Conservation (phyloP, 352 stramenopile genomes). For the Phytophthora multivora region DNA sequence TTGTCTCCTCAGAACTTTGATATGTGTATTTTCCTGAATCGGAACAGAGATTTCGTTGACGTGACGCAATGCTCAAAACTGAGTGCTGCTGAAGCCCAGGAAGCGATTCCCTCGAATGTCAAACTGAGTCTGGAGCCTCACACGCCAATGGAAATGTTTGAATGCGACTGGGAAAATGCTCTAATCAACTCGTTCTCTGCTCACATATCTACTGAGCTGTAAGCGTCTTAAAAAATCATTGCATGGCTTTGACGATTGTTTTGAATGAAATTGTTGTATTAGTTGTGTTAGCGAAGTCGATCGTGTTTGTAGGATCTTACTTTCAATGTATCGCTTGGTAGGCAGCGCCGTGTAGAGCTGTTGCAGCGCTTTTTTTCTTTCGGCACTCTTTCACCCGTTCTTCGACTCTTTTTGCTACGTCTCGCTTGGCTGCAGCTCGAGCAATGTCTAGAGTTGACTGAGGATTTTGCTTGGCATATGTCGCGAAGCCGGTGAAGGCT, state of each 20-base stretch:
- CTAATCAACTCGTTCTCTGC: slow-evolving; percentile 7
- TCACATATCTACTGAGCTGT: neutral
- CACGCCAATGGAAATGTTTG: slow-evolving; percentile 10
- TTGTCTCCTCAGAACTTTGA: slow-evolving; percentile 9
- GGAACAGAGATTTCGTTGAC: slow-evolving; percentile 1
- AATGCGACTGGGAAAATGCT: slow-evolving; percentile 10
- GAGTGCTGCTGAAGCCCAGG: neutral
- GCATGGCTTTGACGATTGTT: neutral
- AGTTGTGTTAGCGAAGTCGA: neutral
- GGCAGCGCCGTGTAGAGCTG: neutral
- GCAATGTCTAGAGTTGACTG: neutral
- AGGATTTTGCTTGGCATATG: neutral
- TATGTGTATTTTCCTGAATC: slow-evolving; percentile 7
- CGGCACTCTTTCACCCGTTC: neutral
- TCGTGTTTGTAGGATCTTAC: neutral
- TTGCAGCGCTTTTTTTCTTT: neutral
- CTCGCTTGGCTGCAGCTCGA: neutral
- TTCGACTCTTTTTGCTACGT: neutral
- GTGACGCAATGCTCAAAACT: slow-evolving; percentile 6
- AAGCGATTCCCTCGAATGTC: slow-evolving; percentile 4
- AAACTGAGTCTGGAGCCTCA: slow-evolving; percentile 5
- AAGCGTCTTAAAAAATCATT: neutral
- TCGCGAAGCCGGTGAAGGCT: too few relatives aligned
- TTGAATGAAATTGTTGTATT: neutral
- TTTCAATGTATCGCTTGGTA: neutral